Base-by-base conservation (phyloP, 805 yeast species). In the Monosporozyma solicola region DNA sequence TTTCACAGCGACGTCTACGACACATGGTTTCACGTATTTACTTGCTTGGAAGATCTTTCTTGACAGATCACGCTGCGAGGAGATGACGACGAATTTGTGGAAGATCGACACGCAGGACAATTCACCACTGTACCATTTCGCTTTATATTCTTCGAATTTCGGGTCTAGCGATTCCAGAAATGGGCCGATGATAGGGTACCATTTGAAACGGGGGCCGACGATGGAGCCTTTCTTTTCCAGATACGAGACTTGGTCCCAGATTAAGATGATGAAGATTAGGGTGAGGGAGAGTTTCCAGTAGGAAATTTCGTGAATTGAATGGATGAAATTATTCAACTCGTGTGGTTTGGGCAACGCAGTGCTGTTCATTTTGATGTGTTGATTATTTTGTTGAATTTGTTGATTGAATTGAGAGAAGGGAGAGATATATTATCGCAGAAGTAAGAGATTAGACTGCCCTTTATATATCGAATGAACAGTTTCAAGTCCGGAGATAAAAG, bases 151-250 rank as follows among this genome's bases (percentile, higher is more conserved):
- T 65, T 87, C 96, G 68, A 94, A 94, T 68, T 92, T 91, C 22
- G 99, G 99, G 73, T 94, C 92, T 67, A 94, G 74, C 16, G 94
- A 84, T 68, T 94, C 97, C 69, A 94, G 74, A 62, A 94, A 94
- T 2, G 99, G 98, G 2, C 99, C 99, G 60, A 94, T 91, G 49
- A 94, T 76, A 2, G 99, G 99, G 90, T 95, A 92, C 54, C 90
- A 63, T 71, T 94, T 94, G 68, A 77, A 83, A 47, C 73, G 71
- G 13, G 97, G 99, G 24, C 99, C 99, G 8, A 89, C 97, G 67
- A 92, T 89, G 35, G 80, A 66, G 45, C 97, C 97, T 71, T 94
- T 94, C 57, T 82, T 81, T 47, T 80, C 63, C 63, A 89, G 83
- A 67, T 94, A 94, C 57, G 79, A 70, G n/a, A 89, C 69, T 70